Base-by-base conservation (phyloP, 768 basidiomycete species). In the Rossbeevera mucosa region DNA sequence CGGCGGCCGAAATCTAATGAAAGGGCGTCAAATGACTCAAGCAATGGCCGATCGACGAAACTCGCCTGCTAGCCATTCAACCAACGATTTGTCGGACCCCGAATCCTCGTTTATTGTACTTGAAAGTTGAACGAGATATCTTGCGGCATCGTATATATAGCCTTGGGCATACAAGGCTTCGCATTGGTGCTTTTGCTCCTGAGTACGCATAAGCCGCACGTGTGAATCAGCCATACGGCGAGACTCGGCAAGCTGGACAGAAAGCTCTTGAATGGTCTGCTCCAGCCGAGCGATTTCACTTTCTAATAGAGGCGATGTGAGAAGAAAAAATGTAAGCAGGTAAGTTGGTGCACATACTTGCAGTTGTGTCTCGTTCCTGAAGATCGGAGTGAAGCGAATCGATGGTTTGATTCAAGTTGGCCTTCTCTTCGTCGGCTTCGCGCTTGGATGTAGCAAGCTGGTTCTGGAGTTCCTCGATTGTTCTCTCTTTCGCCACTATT, bases 11-110 rank as follows among this genome's bases (percentile, higher is more conserved):
- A 59, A 7, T 40, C 58, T 59, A 21, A 21, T 11, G 12, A 22
- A 0, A 24, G 11, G 11, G 2, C 1, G 40, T 40, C 24, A 0
- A 31, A 11, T 14, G 8, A 3, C 20, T 16, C 12, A 5, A 14
- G 1, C 1, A 14, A 0, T 4, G 1, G 1, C 9, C 1, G 2
- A 7, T 46, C 2, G 7, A 14, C 1, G 5, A 41, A 16, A 52
- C 50, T 26, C 16, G 56, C 59, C 33, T 3, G 41, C 3, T 21
- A 55, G 11, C 58, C 58, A 59, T n/a, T 52, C 30, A 11, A 41
- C 16, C 1, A 47, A 11, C 1, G 25, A 8, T 8, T 9, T 20
- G 21, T 52, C 38, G 1, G 24, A 29, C 13, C 28, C 28, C 3
- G 40, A 22, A 7, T 30, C 20, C 13, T 55, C 36, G 3, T 14